Evolutionary conservation across 148 eudicot genomes (phyloP).

Genomic region (Vaccinium myrtillus): DNA sequence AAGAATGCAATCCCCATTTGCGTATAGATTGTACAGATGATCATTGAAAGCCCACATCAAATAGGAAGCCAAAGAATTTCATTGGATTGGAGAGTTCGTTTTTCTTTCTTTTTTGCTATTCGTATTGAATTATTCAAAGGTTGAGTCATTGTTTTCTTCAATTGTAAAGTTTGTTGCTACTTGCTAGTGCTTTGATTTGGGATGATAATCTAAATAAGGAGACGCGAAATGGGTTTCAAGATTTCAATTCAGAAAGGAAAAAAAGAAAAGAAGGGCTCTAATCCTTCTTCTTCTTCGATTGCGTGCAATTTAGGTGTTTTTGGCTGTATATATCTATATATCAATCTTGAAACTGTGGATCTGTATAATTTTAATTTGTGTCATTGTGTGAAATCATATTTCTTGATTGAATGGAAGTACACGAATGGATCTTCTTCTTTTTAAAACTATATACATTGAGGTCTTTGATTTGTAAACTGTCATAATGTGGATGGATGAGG

Average conservation of each 20-base stretch:
- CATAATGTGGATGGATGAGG: too few relatives aligned
- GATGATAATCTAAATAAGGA: neutral
- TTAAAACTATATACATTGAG: too few relatives aligned
- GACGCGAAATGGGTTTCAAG: constrained; percentile 8
- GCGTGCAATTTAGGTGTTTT: constrained; percentile 24
- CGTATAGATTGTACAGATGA: neutral
- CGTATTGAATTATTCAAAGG: neutral
- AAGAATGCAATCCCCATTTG: constrained; percentile 75
- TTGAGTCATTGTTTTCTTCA: neutral
- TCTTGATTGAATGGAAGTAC: too few relatives aligned
- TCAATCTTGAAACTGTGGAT: too few relatives aligned
- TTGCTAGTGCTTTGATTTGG: neutral
- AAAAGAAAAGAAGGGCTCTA: constrained; percentile 19
- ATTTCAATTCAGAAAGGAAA: constrained; percentile 25
- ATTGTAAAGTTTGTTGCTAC: neutral
- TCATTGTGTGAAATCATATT: too few relatives aligned
- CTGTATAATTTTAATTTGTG: too few relatives aligned
- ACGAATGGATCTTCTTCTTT: too few relatives aligned
- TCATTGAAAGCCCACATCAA: neutral
- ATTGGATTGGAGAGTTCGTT: too few relatives aligned
- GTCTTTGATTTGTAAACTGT: too few relatives aligned
- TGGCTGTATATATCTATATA: constrained; percentile 22
- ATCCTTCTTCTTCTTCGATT: neutral
- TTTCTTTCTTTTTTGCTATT: too few relatives aligned
- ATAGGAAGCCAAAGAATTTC: neutral